A percentile compares a stretch with the other conserved stretches of the same genome.
These are phyloP conservation scores for Lunularia cruciata DNA, from an alignment of 225 moss, liverwort and hornwort genomes.

Conservation along the genomic window DNA sequence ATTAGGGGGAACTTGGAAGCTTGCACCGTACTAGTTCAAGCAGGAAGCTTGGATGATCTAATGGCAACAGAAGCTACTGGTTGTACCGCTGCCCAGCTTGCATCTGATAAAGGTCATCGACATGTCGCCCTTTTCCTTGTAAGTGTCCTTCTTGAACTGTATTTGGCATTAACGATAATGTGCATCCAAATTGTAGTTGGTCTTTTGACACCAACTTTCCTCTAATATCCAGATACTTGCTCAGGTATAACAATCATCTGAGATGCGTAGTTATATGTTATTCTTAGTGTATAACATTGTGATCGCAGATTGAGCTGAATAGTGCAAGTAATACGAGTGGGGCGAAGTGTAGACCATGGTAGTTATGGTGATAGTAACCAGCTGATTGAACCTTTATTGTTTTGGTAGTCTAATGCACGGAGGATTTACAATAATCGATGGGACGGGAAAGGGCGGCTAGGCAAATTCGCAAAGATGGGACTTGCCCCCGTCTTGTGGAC, in stretches of 20 bases:
- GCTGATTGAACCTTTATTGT: constrained; percentile 10
- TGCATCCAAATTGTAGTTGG: no score
- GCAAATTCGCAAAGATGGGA: constrained; percentile 81
- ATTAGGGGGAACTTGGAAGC: constrained; percentile 98
- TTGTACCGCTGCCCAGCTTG: constrained; percentile 73
- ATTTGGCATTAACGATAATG: no score
- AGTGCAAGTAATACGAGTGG: no score
- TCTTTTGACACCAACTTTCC: no score
- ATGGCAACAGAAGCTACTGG: constrained; percentile 71
- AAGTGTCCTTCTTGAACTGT: constrained; percentile 19
- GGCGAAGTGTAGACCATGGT: no score
- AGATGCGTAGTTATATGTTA: no score
- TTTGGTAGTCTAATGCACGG: constrained; percentile 66
- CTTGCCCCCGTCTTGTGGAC: constrained; percentile 92
- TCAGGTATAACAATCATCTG: no score
- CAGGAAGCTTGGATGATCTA: constrained; percentile 76
- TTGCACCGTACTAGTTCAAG: constrained; percentile 97
- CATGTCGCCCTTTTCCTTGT: constrained; percentile 93
- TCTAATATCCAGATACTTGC: no score
- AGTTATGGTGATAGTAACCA: not conserved
- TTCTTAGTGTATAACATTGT: no score
- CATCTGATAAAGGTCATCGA: constrained; percentile 88
- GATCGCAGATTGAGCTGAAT: no score
- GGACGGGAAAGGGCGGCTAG: constrained; percentile 73
- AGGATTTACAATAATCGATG: constrained; percentile 80